Evolutionary conservation across 2,329 filamentous ascomycete species (phyloP).

Genomic region (Aurifilum marmelostoma): DNA sequence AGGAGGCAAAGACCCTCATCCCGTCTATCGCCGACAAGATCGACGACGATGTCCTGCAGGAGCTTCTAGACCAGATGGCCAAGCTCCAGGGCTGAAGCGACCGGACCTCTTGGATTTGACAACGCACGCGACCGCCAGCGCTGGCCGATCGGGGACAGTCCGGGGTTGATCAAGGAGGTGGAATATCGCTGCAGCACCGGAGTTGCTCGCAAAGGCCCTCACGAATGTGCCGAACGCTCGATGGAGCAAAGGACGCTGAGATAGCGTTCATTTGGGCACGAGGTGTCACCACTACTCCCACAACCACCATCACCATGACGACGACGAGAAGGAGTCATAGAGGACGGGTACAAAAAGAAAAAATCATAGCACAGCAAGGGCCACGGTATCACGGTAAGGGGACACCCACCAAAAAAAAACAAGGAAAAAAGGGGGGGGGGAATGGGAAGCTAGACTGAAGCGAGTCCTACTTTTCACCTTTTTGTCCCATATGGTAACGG

Average conservation of each 20-base stretch:
- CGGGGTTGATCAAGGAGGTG: background rate
- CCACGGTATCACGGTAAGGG: conserved; percentile 26
- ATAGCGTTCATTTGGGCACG: conserved; percentile 2
- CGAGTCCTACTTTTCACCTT: conserved; percentile 23
- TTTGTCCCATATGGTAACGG: conserved; percentile 16
- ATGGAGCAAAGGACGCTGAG: background rate
- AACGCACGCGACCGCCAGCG: conserved; percentile 7
- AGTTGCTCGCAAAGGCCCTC: background rate
- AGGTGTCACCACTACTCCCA: background rate
- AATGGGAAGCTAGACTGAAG: conserved; percentile 30
- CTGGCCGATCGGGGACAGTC: background rate
- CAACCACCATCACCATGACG: background rate
- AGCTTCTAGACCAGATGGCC: conserved; percentile 86
- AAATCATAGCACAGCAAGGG: conserved; percentile 15
- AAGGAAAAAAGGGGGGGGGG: too few species aligned
- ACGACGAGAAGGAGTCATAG: conserved; percentile 6
- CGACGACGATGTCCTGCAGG: conserved; percentile 82
- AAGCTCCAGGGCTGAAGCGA: conserved; percentile 61
- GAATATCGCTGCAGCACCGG: background rate
- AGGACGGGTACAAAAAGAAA: background rate
- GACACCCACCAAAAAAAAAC: conserved; percentile 23
- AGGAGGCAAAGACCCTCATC: conserved; percentile 96
- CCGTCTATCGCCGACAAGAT: conserved; percentile 90
- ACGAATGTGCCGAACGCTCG: background rate
- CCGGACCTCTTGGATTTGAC: background rate